These are phyloP conservation scores for Epichloe uncinata DNA, from an alignment of 2,329 filamentous ascomycete genomes.

Conservation along the genomic window DNA sequence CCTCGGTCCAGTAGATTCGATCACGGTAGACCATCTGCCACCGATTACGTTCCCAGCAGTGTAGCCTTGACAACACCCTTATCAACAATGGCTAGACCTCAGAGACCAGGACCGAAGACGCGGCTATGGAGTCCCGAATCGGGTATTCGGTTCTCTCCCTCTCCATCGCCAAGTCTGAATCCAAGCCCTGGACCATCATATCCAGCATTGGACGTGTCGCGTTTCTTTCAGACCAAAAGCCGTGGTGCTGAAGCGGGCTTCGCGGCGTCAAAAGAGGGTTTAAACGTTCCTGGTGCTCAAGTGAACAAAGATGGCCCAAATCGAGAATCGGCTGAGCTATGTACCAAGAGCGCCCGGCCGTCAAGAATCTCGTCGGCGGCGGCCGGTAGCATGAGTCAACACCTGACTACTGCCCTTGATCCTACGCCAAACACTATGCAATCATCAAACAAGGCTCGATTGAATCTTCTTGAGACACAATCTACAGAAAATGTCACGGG, in stretches of 20 bases:
- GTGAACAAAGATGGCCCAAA: neutral
- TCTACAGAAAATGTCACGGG: neutral
- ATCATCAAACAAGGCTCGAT: neutral
- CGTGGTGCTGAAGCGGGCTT: neutral
- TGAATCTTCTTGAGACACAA: neutral
- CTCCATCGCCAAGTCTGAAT: slow-evolving; percentile 7
- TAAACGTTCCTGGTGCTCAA: neutral
- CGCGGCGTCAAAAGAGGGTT: neutral
- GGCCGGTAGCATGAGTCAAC: neutral
- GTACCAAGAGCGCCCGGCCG: neutral
- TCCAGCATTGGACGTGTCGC: slow-evolving; percentile 14
- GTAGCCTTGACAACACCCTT: neutral
- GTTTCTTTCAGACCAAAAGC: slow-evolving; percentile 13
- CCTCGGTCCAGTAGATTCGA: neutral
- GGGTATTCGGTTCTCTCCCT: slow-evolving; percentile 17
- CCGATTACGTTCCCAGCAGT: neutral
- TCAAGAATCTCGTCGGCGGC: neutral
- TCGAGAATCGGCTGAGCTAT: neutral
- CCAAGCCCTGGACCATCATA: slow-evolving; percentile 10
- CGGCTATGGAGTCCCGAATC: slow-evolving; percentile 17
- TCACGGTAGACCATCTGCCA: neutral
- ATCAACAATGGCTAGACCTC: slow-evolving; percentile 5
- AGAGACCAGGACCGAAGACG: slow-evolving; percentile 6
- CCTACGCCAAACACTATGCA: neutral
- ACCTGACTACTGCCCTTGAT: neutral